Percentiles rank a stretch among this genome's conserved stretches.
These are phyloP conservation scores for Scedosporium minutisporum DNA, from an alignment of 2,329 filamentous ascomycete genomes.

Conservation along the genomic window DNA sequence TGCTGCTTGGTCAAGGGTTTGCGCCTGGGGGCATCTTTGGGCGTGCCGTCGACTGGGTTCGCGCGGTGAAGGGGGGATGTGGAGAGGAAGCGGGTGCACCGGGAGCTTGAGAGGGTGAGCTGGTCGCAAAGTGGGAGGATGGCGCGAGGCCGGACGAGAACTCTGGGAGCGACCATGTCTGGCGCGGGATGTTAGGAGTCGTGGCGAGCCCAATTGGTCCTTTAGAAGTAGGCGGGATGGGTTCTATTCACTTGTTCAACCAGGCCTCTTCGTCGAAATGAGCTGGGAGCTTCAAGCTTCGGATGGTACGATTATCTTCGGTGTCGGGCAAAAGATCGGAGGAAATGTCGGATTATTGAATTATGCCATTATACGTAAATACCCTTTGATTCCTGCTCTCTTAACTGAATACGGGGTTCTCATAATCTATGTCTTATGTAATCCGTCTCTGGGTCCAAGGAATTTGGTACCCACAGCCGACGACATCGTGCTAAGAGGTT, in stretches of 20 bases:
- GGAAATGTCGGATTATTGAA: not conserved
- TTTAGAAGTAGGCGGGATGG: not conserved
- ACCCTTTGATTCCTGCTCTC: too few species aligned
- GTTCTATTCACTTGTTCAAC: not conserved
- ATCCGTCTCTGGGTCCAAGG: not conserved
- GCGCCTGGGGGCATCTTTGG: constrained; percentile 26
- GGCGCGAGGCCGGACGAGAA: constrained; percentile 1
- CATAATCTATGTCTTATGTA: not conserved
- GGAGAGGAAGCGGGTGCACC: constrained; percentile 2
- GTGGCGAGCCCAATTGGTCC: not conserved
- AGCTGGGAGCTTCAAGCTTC: not conserved
- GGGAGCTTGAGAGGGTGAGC: not conserved
- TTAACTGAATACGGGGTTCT: not conserved
- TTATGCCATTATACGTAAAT: not conserved
- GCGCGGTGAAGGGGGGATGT: not conserved
- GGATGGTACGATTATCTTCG: not conserved
- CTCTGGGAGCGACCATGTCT: not conserved
- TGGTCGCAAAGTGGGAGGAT: not conserved
- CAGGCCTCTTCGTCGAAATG: not conserved
- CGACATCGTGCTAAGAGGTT: constrained; percentile 1
- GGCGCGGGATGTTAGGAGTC: not conserved
- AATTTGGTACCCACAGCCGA: not conserved
- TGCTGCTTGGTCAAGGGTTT: constrained; percentile 62
- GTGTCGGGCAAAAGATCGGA: not conserved
- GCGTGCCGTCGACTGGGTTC: not conserved